Base-by-base conservation (phyloP, 306 rosid species). In the Abrus pulchellus region DNA sequence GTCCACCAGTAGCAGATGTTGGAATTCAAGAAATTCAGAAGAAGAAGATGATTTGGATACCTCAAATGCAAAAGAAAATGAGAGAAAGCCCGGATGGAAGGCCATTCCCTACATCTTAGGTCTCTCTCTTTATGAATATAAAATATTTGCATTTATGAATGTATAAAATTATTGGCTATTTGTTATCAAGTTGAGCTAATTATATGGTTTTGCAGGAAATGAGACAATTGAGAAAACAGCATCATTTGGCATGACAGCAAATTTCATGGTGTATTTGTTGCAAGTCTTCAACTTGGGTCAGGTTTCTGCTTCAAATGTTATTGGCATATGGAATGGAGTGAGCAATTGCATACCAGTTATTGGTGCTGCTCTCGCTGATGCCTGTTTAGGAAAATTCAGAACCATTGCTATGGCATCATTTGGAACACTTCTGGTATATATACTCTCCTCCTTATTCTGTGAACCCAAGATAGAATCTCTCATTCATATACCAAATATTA, bases 281-380 rank as follows among this genome's bases (percentile, higher is more conserved):
- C 49, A 44, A 10, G 83, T 61, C 68, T 79, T 56, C 50, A 29
- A 85, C 29, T 43, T 87, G 85, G 68, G 80, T 44, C 87, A 87
- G 33, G 83, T 85, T 53, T 32, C 14, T 33, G 90, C 87, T 43
- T 74, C 87, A 3, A 87, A 85, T 43, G 45, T 87, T 32, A 1
- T 87, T 0, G 49, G 5, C 75, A n/a, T 73, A 1, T 82, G 83
- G 83, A 1, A 0, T 9, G 84, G 77, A 12, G 57, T 43, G 9
- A 40, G 59, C 64, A 72, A 82, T 63, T 13, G 44, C 6, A 3
- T 79, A 50, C 84, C 89, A 3, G 6, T 85, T 20, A 9, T 83
- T 55, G 87, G 87, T 14, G 83, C 87, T 43, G 38, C 50, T 44
- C 6, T 85, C 62, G 87, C 87, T 62, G 91, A 88, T 76, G 60